phyloP scores from a whole-genome alignment of 805 yeast genomes.

The Cyberlindnera euphorbiiphila region DNA sequence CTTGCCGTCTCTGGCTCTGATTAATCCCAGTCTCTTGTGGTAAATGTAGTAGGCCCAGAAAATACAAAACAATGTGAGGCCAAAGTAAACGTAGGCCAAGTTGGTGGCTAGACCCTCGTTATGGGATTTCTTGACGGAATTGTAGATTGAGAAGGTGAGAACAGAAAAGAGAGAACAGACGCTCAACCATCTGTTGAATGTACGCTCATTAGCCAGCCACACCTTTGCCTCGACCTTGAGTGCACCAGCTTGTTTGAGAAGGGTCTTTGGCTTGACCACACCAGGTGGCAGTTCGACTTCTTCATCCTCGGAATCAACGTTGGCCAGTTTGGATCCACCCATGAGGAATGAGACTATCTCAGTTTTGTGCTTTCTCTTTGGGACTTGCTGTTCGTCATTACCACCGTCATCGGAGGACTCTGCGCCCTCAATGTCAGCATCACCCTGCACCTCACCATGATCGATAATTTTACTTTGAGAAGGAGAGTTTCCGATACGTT shows the following conservation, averaged over 20 bases:
- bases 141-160: conserved; percentile 78
- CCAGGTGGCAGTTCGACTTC: conserved; percentile 87
- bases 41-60: conserved; percentile 86
- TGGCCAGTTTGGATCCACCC: conserved; percentile 43
- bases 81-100: conserved; percentile 78
- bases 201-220: conserved; percentile 97
- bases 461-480: conserved; percentile 1
- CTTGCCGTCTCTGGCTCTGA: conserved; percentile 75
- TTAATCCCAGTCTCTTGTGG: conserved; percentile 63
- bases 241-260: conserved; percentile 86
- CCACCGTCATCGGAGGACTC: conserved; percentile 44
- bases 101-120: conserved; percentile 58
- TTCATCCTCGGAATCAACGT: conserved; percentile 81
- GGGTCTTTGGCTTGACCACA: conserved; percentile 72
- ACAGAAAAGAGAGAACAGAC: conserved; percentile 82
- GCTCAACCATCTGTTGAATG: conserved; percentile 92
- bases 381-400: conserved; percentile 31
- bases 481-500: conserved; percentile 26
- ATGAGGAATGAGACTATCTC: conserved; percentile 35
- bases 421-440: conserved; percentile 50
- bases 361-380: conserved; percentile 23
- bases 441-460: too few species aligned
- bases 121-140: conserved; percentile 65
- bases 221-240: conserved; percentile 95
- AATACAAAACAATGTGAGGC: conserved; percentile 76